Evolutionary conservation across 2,329 filamentous ascomycete species (phyloP).

Genomic region (Samsoniella hepiali): DNA sequence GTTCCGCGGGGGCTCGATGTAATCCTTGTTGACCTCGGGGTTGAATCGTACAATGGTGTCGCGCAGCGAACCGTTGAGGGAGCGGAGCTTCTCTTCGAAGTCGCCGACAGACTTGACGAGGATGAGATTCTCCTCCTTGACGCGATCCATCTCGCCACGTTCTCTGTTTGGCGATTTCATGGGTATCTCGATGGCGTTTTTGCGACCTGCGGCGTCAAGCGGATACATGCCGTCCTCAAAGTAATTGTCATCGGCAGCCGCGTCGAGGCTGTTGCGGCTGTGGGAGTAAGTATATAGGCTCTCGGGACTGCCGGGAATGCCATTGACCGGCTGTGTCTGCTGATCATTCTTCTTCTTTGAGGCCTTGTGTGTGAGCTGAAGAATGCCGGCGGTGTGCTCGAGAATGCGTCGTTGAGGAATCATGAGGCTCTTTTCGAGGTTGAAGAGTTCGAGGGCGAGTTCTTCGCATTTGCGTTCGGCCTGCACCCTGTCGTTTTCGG

Average conservation of each 20-base stretch:
- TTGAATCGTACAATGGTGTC: slow-evolving; percentile 64
- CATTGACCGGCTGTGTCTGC: slow-evolving; percentile 44
- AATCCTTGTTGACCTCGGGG: slow-evolving; percentile 50
- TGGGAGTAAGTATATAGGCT: slow-evolving; percentile 70
- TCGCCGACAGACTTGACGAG: slow-evolving; percentile 51
- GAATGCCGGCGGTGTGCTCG: slow-evolving; percentile 86
- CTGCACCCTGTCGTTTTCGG: slow-evolving; percentile 69
- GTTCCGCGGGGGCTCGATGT: slow-evolving; percentile 39
- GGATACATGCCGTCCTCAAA: slow-evolving; percentile 79
- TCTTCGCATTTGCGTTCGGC: slow-evolving; percentile 84
- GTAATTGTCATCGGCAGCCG: slow-evolving; percentile 53
- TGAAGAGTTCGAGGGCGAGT: slow-evolving; percentile 74
- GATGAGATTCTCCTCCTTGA: slow-evolving; percentile 16
- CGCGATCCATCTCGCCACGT: slow-evolving; percentile 18
- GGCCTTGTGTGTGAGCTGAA: slow-evolving; percentile 83
- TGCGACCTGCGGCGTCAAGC: slow-evolving; percentile 48
- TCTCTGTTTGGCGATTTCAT: slow-evolving; percentile 55
- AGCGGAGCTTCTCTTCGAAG: slow-evolving; percentile 64
- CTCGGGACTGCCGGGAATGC: slow-evolving; percentile 71
- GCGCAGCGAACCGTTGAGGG: slow-evolving; percentile 63
- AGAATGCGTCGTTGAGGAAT: slow-evolving; percentile 72
- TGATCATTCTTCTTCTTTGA: slow-evolving; percentile 55
- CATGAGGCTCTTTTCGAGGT: slow-evolving; percentile 72
- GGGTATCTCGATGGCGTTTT: slow-evolving; percentile 54
- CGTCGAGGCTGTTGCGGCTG: slow-evolving; percentile 56